These are phyloP conservation scores for Dactylorhiza incarnata DNA, from an alignment of 106 monocot species.

Conservation along the genomic window DNA sequence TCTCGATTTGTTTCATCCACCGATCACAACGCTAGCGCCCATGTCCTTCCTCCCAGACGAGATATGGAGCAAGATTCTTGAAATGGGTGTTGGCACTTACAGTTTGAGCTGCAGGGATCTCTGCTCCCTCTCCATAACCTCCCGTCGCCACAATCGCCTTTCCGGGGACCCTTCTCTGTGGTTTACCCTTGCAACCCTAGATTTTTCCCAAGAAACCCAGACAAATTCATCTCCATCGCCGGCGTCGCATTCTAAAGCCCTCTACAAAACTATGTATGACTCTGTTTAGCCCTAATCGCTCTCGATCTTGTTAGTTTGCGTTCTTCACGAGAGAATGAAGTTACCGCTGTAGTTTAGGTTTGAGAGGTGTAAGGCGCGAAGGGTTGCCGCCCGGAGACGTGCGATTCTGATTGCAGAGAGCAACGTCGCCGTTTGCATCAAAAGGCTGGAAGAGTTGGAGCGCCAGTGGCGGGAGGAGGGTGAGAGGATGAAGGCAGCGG, in stretches of 20 bases:
- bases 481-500: slow-evolving; percentile 34
- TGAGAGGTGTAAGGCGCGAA: slow-evolving; percentile 61
- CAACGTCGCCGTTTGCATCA: slow-evolving; percentile 27
- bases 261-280: slow-evolving; percentile 59
- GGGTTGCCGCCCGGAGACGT: slow-evolving; percentile 34
- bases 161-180: slow-evolving; percentile 55
- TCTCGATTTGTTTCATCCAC: background rate
- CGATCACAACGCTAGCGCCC: background rate
- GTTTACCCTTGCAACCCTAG: slow-evolving; percentile 50
- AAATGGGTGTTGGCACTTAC: slow-evolving; percentile 29
- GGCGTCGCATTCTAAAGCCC: slow-evolving; percentile 36
- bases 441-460: slow-evolving; percentile 34
- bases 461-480: slow-evolving; percentile 28
- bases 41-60: slow-evolving; percentile 81
- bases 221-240: slow-evolving; percentile 7
- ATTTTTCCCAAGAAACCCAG: slow-evolving; percentile 32
- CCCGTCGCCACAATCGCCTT: slow-evolving; percentile 60
- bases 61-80: slow-evolving; percentile 66
- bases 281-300: background rate
- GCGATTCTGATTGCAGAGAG: slow-evolving; percentile 45
- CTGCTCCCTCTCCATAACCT: slow-evolving; percentile 65
- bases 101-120: slow-evolving; percentile 54
- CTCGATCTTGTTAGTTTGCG: background rate
- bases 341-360: slow-evolving; percentile 31
- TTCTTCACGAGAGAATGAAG: background rate